A percentile compares a stretch with the other conserved stretches of the same genome.
phyloP scores from a whole-genome alignment of 805 yeast genomes.

The Zygoascus tannicola region DNA sequence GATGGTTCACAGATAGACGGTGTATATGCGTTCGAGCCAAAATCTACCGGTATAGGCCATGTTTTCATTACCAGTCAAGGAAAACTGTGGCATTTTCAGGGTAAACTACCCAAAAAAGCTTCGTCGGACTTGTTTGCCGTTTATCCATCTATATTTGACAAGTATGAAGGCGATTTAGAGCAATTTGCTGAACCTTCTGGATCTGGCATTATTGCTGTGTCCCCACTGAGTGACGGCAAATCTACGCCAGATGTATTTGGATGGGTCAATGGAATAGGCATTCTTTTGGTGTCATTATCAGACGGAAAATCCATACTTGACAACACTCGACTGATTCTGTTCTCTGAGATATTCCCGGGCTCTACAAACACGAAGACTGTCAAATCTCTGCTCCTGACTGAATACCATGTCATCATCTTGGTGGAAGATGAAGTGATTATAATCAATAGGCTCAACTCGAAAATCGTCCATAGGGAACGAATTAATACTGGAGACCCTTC shows the following conservation, averaged over 20 bases:
- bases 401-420: slow-evolving; percentile 45
- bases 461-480: slow-evolving; percentile 36
- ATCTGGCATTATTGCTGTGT: slow-evolving; percentile 16
- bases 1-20: slow-evolving; percentile 21
- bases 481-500: slow-evolving; percentile 28
- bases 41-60: slow-evolving; percentile 6
- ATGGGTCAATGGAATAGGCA: slow-evolving; percentile 41
- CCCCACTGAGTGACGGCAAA: neutral
- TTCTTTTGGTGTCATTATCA: slow-evolving; percentile 35
- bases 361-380: slow-evolving; percentile 17
- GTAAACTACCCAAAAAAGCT: slow-evolving; percentile 12
- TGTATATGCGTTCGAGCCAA: slow-evolving; percentile 11
- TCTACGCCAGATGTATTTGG: slow-evolving; percentile 28
- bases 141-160: slow-evolving; percentile 23
- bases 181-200: slow-evolving; percentile 14
- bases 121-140: slow-evolving; percentile 24
- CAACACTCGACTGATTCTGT: slow-evolving; percentile 35
- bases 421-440: slow-evolving; percentile 35
- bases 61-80: slow-evolving; percentile 18
- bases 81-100: slow-evolving; percentile 21
- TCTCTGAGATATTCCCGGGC: slow-evolving; percentile 30
- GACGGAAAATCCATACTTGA: too few species aligned
- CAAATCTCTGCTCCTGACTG: slow-evolving; percentile 38
- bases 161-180: slow-evolving; percentile 16
- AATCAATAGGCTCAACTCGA: slow-evolving; percentile 44